phyloP scores from a whole-genome alignment of 2,329 filamentous ascomycete genomes.

The Drechmeria coniospora region DNA sequence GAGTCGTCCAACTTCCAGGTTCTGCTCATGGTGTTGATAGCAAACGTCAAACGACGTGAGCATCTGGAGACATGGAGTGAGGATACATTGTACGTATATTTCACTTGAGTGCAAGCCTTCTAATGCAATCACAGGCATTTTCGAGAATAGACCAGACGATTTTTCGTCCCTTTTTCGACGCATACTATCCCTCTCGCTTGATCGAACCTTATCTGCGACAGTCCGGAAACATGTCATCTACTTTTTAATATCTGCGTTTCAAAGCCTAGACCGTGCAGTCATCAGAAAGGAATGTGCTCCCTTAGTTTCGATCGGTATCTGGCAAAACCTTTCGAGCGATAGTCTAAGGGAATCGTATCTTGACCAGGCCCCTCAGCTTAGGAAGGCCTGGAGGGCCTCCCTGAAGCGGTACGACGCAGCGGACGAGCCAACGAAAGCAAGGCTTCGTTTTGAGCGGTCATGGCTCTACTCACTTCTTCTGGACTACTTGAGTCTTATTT shows the following conservation, averaged over 20 bases:
- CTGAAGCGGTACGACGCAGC: conserved; percentile 75
- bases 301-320: conserved; percentile 84
- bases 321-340: conserved; percentile 82
- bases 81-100: conserved; percentile 9
- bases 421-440: conserved; percentile 63
- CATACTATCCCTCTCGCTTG: conserved; percentile 72
- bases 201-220: conserved; percentile 46
- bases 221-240: conserved; percentile 72
- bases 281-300: conserved; percentile 95
- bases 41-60: conserved; percentile 79
- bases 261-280: conserved; percentile 76
- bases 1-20: conserved; percentile 87
- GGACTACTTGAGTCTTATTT: conserved; percentile 65
- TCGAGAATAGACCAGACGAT: conserved; percentile 59
- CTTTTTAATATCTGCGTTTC: conserved; percentile 84
- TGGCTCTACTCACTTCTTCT: conserved; percentile 83
- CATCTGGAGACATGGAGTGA: conserved; percentile 75
- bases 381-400: conserved; percentile 82
- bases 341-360: conserved; percentile 57
- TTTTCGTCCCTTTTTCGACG: conserved; percentile 86
- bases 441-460: conserved; percentile 76
- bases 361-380: conserved; percentile 56
- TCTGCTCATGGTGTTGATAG: conserved; percentile 68
- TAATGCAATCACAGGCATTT: conserved; percentile 40
- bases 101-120: conserved; percentile 6